Evolutionary conservation across 139 green algal species (phyloP).

Genomic region (Dunaliella primolecta): DNA sequence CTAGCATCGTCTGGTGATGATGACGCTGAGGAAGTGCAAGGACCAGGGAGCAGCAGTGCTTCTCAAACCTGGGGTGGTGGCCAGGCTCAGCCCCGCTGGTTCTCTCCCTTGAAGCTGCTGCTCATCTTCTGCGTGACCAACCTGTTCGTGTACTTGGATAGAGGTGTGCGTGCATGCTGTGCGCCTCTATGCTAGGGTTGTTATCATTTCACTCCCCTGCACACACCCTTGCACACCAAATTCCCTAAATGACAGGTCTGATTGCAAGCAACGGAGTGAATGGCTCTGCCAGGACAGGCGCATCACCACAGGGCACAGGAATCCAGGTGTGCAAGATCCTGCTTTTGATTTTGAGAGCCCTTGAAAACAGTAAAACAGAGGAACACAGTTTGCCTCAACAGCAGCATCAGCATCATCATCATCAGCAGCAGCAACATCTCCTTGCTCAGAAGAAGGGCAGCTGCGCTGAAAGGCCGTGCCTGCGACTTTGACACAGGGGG

Average conservation of each 20-base stretch:
- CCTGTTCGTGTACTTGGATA: slow-evolving; percentile 89
- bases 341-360: no score
- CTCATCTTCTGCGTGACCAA: slow-evolving; percentile 74
- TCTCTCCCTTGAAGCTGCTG: slow-evolving; percentile 64
- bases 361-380: no score
- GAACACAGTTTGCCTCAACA: no score
- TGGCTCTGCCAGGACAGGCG: slow-evolving; percentile 40
- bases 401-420: no score
- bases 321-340: slow-evolving; percentile 67
- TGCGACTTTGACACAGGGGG: slow-evolving; percentile 44
- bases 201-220: neutral
- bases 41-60: no score
- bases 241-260: slow-evolving; percentile 52
- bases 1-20: no score
- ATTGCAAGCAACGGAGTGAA: slow-evolving; percentile 93
- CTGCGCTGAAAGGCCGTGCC: no score
- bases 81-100: slow-evolving; percentile 58
- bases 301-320: slow-evolving; percentile 44
- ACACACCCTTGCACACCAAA: neutral
- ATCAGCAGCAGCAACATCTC: no score
- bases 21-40: no score
- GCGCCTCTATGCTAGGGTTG: slow-evolving; percentile 8
- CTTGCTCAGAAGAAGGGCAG: no score
- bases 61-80: no score
- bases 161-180: slow-evolving; percentile 68